These are phyloP conservation scores for Morella rubra DNA, from an alignment of 306 rosid species.

Conservation along the genomic window DNA sequence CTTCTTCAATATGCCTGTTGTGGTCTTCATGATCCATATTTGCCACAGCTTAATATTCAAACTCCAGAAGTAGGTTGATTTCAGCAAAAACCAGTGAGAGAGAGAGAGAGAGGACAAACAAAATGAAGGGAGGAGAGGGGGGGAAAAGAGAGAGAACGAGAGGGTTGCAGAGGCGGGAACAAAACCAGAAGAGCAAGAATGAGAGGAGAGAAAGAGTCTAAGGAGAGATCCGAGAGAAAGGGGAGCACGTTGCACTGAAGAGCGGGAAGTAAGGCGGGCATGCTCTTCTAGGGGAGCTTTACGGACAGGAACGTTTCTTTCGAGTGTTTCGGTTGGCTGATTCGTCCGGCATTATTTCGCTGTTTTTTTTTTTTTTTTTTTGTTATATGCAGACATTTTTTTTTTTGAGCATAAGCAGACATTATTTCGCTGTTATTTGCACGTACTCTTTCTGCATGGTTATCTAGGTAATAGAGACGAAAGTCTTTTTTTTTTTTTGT, in stretches of 20 bases:
- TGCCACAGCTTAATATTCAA: neutral
- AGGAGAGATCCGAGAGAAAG: constrained; percentile 32
- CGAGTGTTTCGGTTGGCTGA: neutral
- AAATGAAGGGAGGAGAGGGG: neutral
- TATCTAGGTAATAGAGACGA: too few relatives aligned
- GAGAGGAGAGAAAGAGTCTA: constrained; percentile 37
- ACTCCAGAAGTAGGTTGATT: neutral
- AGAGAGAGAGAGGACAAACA: constrained; percentile 25
- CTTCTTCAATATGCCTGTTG: constrained; percentile 52
- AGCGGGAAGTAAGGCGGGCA: constrained; percentile 43
- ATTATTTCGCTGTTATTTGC: too few relatives aligned
- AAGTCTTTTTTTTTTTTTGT: too few relatives aligned
- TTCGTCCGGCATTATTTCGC: too few relatives aligned
- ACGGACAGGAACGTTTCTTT: constrained; percentile 36
- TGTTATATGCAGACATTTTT: too few relatives aligned
- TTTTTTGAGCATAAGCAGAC: too few relatives aligned
- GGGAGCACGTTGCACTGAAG: constrained; percentile 29
- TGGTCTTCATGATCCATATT: constrained; percentile 47
- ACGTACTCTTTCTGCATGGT: too few relatives aligned
- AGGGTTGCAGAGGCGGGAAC: neutral
- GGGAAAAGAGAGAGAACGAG: neutral
- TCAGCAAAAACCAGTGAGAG: constrained; percentile 8
- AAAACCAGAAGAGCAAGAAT: constrained; percentile 20
- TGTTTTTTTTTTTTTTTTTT: too few relatives aligned
- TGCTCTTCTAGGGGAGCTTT: constrained; percentile 20